These are phyloP conservation scores for Purpureocillium lavendulum DNA, from an alignment of 2,329 filamentous ascomycete genomes.

Conservation along the genomic window DNA sequence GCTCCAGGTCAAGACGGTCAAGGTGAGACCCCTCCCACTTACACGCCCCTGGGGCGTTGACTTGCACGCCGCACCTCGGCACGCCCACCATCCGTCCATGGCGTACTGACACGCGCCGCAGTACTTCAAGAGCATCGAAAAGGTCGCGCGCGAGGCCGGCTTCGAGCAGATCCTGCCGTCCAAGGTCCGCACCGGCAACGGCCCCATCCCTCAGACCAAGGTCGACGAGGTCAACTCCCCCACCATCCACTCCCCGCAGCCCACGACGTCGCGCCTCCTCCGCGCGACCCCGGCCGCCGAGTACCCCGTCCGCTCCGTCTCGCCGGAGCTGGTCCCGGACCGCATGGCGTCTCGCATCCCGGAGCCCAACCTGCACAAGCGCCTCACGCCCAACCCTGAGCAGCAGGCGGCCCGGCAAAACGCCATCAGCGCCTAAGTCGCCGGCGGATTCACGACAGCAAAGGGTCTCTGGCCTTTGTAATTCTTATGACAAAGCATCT, in stretches of 20 bases:
- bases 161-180: constrained; percentile 51
- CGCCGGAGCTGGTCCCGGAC: constrained; percentile 53
- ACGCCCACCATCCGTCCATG: no score
- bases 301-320: constrained; percentile 45
- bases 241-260: constrained; percentile 44
- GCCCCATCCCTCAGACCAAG: constrained; percentile 26
- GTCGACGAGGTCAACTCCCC: constrained; percentile 34
- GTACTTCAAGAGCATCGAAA: constrained; percentile 67
- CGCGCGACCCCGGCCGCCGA: constrained; percentile 47
- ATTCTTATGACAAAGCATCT: background rate
- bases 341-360: constrained; percentile 51
- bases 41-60: no score
- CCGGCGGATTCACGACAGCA: background rate
- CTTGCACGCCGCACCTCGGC: no score
- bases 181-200: constrained; percentile 45
- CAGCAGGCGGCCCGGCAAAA: constrained; percentile 21
- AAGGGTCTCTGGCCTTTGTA: background rate
- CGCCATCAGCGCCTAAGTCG: constrained; percentile 9
- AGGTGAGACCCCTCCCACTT: constrained; percentile 26
- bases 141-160: constrained; percentile 47
- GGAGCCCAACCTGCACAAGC: constrained; percentile 33
- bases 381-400: constrained; percentile 41
- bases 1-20: constrained; percentile 66
- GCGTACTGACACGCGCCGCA: constrained; percentile 18
- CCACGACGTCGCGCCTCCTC: constrained; percentile 45